A percentile compares a stretch with the other conserved stretches of the same genome.
Evolutionary conservation across 164 flowering plant species (phyloP).

Genomic region (Magnolia kwangsiensis): DNA sequence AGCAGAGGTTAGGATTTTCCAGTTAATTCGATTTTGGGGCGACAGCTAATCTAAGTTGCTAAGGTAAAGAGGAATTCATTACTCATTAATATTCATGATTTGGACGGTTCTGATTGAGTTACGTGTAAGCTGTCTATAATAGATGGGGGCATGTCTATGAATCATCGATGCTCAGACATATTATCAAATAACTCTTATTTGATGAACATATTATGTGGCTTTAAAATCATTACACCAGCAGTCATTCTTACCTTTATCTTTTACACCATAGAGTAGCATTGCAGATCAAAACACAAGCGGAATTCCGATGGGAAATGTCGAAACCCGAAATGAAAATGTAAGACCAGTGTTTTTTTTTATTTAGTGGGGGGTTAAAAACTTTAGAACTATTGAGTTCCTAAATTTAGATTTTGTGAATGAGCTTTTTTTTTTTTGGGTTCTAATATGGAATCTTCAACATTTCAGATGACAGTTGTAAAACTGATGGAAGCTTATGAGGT

Average conservation of each 20-base stretch:
- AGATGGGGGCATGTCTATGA: neutral
- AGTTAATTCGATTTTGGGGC: neutral
- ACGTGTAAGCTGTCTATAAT: neutral
- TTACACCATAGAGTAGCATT: constrained; percentile 34
- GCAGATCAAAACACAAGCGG: constrained; percentile 19
- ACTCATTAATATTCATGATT: neutral
- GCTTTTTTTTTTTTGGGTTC: neutral
- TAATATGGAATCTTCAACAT: neutral
- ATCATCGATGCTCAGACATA: neutral
- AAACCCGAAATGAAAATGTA: constrained; percentile 38
- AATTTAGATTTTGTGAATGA: neutral
- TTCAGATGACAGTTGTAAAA: constrained; percentile 65
- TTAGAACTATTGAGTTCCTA: neutral
- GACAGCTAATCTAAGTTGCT: neutral
- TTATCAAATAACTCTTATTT: neutral
- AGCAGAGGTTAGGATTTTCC: neutral
- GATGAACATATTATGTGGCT: neutral
- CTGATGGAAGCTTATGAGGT: constrained; percentile 69
- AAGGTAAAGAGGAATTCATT: neutral
- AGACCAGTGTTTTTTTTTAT: constrained; percentile 13
- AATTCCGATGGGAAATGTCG: constrained; percentile 20
- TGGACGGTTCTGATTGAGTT: neutral
- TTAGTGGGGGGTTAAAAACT: neutral
- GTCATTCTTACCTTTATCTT: neutral
- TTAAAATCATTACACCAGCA: neutral